Base-by-base conservation (phyloP, 495 filamentous ascomycete species). In the Staphylotrichum longicolle region DNA sequence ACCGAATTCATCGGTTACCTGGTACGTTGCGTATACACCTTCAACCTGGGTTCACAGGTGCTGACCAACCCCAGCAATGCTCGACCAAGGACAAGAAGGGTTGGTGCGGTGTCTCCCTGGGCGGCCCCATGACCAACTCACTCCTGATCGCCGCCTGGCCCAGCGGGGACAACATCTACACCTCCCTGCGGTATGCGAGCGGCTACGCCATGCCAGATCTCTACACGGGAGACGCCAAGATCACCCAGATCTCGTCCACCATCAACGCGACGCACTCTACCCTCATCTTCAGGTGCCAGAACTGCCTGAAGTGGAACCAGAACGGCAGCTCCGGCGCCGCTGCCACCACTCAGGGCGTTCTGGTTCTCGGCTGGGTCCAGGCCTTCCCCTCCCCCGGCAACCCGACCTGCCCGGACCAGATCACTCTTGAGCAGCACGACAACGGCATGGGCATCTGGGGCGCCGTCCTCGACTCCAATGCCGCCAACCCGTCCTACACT, bases 281-380 rank as follows among this genome's bases (percentile, higher is more conserved):
- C 39, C 70, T 86, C 32, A 76, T 85, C 49, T 89, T 85, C 71
- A 75, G 82, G 45, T 90, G 86, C 76, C 74, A 83, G 67, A 78
- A 82, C 71, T 90, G 87, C 70, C 74, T 84, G 33, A 67, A 71
- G 4, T 88, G 85, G 83, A 73, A 66, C 48, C 66, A 69, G 34
- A 58, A 44, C 54, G 70, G 69, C 61, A 51, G 47, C 48, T 46
- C 61, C 11, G 64, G 64, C 51, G 57, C 44, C 42, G 58, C 49
- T n/a, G 42, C 71, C 44, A 75, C 71, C 14, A 66, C 63, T 48
- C 12, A 20, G 5, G 62, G 68, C 33, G 62, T 57, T 50, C 52
- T 70, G n/a, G 54, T 72, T 37, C 66, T 75, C 49, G 72, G 72
- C 48, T 72, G 71, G 71, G 71, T 68, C 14, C 72, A 75, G 58